Conservation (phyloP, 768 basidiomycete species). For the Pulveroboletus sp. region DNA sequence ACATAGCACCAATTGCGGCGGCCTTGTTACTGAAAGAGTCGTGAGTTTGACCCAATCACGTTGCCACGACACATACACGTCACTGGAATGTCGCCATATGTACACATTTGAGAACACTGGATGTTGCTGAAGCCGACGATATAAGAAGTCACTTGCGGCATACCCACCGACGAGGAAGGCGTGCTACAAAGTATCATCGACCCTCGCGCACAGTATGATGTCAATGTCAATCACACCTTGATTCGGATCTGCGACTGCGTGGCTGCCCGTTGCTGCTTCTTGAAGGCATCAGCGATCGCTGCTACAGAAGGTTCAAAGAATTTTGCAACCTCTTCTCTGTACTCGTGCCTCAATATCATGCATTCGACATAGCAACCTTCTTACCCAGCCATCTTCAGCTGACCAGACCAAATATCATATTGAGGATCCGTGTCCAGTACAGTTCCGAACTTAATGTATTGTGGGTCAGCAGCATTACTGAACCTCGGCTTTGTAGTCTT, state of each 20-base stretch:
- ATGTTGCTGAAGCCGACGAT: constrained; percentile 34
- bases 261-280: constrained; percentile 21
- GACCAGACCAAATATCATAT: constrained; percentile 33
- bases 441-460: constrained; percentile 38
- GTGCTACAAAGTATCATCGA: constrained; percentile 14
- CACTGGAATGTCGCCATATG: constrained; percentile 44
- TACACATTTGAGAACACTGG: constrained; percentile 35
- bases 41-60: background rate
- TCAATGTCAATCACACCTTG: constrained; percentile 7
- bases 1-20: constrained; percentile 45
- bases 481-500: constrained; percentile 37
- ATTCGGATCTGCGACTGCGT: constrained; percentile 24
- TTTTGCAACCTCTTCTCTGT: constrained; percentile 32
- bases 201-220: background rate
- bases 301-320: constrained; percentile 43
- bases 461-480: constrained; percentile 31
- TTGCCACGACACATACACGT: constrained; percentile 37
- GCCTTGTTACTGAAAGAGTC: constrained; percentile 36
- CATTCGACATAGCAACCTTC: background rate
- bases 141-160: constrained; percentile 45
- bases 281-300: constrained; percentile 33
- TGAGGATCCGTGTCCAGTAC: constrained; percentile 30
- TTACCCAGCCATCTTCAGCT: constrained; percentile 36
- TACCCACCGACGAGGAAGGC: constrained; percentile 51
- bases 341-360: background rate